phyloP scores from a whole-genome alignment of 768 basidiomycete species.

The Mycena kentingensis region DNA sequence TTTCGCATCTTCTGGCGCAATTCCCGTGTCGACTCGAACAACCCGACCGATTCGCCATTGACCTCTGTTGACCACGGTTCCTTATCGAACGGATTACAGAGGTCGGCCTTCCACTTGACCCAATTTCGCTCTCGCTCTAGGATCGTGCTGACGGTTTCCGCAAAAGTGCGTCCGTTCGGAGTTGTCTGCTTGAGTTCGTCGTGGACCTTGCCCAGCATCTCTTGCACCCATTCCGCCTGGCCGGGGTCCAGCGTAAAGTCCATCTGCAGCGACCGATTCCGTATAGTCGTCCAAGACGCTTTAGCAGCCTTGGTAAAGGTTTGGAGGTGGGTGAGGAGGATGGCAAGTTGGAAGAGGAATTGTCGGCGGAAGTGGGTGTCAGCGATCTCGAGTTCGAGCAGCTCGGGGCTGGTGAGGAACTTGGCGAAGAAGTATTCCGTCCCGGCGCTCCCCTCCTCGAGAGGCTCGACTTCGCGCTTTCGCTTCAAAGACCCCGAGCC shows the following conservation, averaged over 20 bases:
- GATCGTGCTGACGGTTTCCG: slow-evolving; percentile 70
- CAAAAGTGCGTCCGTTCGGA: slow-evolving; percentile 75
- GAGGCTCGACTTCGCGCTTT: slow-evolving; percentile 63
- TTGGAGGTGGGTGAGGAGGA: slow-evolving; percentile 74
- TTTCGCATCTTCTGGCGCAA: slow-evolving; percentile 56
- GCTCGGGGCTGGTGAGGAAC: slow-evolving; percentile 84
- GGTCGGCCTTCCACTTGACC: slow-evolving; percentile 87
- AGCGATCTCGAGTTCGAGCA: slow-evolving; percentile 89
- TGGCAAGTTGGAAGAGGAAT: slow-evolving; percentile 82
- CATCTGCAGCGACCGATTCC: slow-evolving; percentile 81
- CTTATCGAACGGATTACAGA: slow-evolving; percentile 79
- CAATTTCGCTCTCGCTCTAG: slow-evolving; percentile 87
- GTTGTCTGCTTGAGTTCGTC: slow-evolving; percentile 72
- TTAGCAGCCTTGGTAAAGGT: slow-evolving; percentile 74
- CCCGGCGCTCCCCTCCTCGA: slow-evolving; percentile 50
- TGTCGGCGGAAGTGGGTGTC: slow-evolving; percentile 94
- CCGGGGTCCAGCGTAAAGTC: slow-evolving; percentile 72
- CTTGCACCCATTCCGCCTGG: slow-evolving; percentile 77
- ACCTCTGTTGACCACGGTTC: slow-evolving; percentile 59
- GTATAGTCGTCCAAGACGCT: slow-evolving; percentile 55
- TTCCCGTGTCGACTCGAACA: slow-evolving; percentile 63
- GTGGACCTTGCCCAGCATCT: slow-evolving; percentile 58
- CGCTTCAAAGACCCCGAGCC: slow-evolving; percentile 53
- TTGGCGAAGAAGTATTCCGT: slow-evolving; percentile 92
- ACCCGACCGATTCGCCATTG: slow-evolving; percentile 49